phyloP scores from a whole-genome alignment of 371 early-diverging fungal species.

The Dichotomocladium elegans region DNA sequence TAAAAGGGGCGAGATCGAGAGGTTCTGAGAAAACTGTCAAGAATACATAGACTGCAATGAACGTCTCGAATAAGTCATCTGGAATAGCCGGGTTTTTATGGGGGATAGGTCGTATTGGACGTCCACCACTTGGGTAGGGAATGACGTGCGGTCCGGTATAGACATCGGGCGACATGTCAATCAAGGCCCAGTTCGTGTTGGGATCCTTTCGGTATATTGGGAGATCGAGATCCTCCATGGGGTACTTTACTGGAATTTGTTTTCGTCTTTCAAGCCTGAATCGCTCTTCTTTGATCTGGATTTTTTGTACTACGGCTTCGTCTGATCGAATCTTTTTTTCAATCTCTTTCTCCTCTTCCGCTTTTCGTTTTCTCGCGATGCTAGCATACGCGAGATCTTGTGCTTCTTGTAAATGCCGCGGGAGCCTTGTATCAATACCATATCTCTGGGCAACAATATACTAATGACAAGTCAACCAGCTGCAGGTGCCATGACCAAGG shows the following conservation, averaged over 20 bases:
- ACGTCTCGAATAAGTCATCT: slow-evolving; percentile 26
- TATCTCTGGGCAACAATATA: slow-evolving; percentile 44
- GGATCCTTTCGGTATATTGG: slow-evolving; percentile 51
- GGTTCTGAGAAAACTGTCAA: slow-evolving; percentile 42
- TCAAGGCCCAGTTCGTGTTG: slow-evolving; percentile 34
- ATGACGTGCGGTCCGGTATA: slow-evolving; percentile 14
- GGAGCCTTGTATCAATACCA: slow-evolving; percentile 43
- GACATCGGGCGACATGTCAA: slow-evolving; percentile 36
- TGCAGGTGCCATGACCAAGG: background rate
- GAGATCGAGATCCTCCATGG: slow-evolving; percentile 59
- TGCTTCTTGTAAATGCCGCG: slow-evolving; percentile 40
- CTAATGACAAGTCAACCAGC: slow-evolving; percentile 13
- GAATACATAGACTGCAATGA: slow-evolving; percentile 36
- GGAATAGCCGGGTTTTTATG: slow-evolving; percentile 19
- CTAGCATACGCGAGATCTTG: slow-evolving; percentile 36
- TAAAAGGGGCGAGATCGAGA: slow-evolving; percentile 26
- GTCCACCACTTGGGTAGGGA: slow-evolving; percentile 43
- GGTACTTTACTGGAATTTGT: slow-evolving; percentile 53
- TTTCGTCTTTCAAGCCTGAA: slow-evolving; percentile 28
- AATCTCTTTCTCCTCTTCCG: slow-evolving; percentile 25
- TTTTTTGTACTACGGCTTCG: slow-evolving; percentile 28
- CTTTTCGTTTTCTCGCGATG: slow-evolving; percentile 23
- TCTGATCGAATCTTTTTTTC: slow-evolving; percentile 46
- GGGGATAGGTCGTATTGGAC: slow-evolving; percentile 30
- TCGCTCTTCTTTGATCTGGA: slow-evolving; percentile 32